These are phyloP conservation scores for Eucalyptus albens DNA, from an alignment of 345 rosid genomes.

Conservation along the genomic window DNA sequence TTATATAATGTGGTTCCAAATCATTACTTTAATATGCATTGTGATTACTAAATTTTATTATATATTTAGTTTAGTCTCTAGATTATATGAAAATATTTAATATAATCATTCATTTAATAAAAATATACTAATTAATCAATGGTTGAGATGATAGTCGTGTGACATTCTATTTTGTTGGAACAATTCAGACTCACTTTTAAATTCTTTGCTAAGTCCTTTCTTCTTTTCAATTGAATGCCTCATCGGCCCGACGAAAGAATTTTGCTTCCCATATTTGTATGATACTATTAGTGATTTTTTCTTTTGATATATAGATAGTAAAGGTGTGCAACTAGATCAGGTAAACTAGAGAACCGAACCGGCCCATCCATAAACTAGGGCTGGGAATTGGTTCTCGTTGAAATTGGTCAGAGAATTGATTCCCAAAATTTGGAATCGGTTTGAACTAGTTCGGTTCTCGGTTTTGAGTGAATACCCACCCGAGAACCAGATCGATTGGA, in stretches of 20 bases:
- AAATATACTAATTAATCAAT: neutral
- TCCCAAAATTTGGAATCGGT: rapidly evolving
- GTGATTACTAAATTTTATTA: rapidly evolving
- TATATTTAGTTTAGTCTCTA: neutral
- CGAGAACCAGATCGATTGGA: rapidly evolving
- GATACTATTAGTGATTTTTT: neutral
- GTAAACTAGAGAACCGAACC: neutral
- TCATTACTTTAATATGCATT: rapidly evolving
- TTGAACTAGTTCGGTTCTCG: neutral
- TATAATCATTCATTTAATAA: neutral
- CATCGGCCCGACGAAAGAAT: rapidly evolving
- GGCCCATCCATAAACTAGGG: neutral
- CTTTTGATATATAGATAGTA: rapidly evolving
- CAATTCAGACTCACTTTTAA: neutral
- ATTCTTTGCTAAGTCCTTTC: neutral
- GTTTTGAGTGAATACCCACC: neutral
- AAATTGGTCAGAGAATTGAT: rapidly evolving
- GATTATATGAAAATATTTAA: neutral
- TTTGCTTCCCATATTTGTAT: neutral
- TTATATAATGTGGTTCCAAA: neutral
- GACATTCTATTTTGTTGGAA: neutral
- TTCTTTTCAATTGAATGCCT: neutral
- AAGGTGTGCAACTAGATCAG: rapidly evolving
- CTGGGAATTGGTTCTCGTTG: rapidly evolving
- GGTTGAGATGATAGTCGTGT: neutral